phyloP scores from a whole-genome alignment of 805 yeast genomes.

The Spathaspora passalidarum region DNA sequence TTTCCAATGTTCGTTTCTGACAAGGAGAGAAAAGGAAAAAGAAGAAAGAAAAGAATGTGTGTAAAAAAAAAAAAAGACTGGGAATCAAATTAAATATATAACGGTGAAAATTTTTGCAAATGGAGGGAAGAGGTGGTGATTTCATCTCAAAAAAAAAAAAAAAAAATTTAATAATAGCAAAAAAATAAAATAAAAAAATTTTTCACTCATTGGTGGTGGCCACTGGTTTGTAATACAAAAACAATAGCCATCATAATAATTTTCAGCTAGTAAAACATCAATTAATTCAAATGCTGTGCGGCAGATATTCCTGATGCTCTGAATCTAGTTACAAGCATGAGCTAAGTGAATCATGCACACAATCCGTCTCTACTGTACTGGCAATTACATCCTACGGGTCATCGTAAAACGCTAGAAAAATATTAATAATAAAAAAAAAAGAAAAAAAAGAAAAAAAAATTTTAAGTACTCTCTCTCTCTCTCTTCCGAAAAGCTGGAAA shows the following conservation, averaged over 20 bases:
- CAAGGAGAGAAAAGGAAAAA: constrained; percentile 16
- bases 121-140: not conserved
- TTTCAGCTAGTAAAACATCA: not conserved
- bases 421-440: no score
- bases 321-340: not conserved
- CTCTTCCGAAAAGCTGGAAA: not conserved
- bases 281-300: not conserved
- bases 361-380: no score
- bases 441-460: not conserved
- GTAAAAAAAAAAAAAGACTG: constrained; percentile 2
- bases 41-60: constrained; percentile 7
- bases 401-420: not conserved
- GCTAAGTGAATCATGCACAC: no score
- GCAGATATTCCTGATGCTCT: not conserved
- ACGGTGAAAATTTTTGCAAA: constrained; percentile 5
- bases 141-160: not conserved
- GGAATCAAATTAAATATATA: not conserved
- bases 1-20: constrained; percentile 22
- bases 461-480: not conserved
- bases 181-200: constrained; percentile 2
- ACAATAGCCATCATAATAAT: not conserved
- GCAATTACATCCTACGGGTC: not conserved
- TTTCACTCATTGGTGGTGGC: not conserved
- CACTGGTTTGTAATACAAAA: not conserved
- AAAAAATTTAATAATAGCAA: not conserved